Percentiles rank a stretch among this genome's conserved stretches.
Evolutionary conservation across 306 rosid species (phyloP).

Genomic region (Quercus cerris): DNA sequence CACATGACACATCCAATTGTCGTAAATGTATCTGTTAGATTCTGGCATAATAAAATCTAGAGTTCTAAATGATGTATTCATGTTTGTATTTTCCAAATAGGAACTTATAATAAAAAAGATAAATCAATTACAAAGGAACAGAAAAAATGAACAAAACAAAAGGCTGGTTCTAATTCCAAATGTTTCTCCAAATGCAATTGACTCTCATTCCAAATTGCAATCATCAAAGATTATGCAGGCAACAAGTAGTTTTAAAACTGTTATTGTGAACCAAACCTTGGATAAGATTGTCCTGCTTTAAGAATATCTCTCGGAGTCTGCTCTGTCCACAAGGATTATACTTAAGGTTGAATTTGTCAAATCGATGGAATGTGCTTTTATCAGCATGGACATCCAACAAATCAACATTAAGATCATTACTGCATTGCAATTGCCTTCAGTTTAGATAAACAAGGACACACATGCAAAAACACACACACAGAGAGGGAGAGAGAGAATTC

Average conservation of each 20-base stretch:
- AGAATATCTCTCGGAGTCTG: slow-evolving; percentile 88
- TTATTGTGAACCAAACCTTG: slow-evolving; percentile 57
- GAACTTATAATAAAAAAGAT: background rate
- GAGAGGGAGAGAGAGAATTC: background rate
- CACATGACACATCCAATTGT: background rate
- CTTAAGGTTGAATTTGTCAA: slow-evolving; percentile 91
- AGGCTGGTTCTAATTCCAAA: slow-evolving; percentile 12
- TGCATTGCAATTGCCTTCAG: slow-evolving; percentile 24
- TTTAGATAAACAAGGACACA: slow-evolving; percentile 21
- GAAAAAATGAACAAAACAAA: background rate
- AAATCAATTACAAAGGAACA: background rate
- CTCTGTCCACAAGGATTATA: slow-evolving; percentile 98
- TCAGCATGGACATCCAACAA: slow-evolving; percentile 92
- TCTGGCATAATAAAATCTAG: background rate
- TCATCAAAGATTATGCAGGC: slow-evolving; percentile 3
- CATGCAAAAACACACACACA: background rate
- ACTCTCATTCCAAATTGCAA: slow-evolving; percentile 8
- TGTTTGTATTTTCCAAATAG: background rate
- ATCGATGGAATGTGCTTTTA: slow-evolving; percentile 90
- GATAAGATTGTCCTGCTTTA: slow-evolving; percentile 93
- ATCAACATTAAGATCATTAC: slow-evolving; percentile 82
- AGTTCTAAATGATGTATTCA: background rate
- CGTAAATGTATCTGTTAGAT: background rate
- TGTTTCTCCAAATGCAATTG: slow-evolving; percentile 13
- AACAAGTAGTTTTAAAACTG: slow-evolving; percentile 14